phyloP scores from a whole-genome alignment of 352 stramenopile species.

The Globisporangium acanthophoron region DNA sequence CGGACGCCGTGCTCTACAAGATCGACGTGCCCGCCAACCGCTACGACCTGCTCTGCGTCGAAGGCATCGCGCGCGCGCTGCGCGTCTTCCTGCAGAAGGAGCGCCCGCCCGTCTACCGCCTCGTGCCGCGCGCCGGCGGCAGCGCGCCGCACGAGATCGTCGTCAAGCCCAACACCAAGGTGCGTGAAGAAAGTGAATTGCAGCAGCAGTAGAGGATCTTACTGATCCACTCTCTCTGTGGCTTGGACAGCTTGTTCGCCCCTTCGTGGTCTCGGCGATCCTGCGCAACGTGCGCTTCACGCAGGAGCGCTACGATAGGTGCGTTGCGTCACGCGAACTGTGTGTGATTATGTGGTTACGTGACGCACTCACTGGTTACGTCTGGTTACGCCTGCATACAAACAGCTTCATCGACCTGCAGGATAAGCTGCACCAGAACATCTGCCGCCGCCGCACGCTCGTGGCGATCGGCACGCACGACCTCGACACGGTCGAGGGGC shows the following conservation, averaged over 20 bases:
- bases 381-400: neutral
- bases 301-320: constrained; percentile 93
- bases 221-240: neutral
- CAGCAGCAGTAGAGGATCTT: neutral
- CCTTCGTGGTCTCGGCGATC: constrained; percentile 97
- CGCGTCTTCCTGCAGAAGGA: constrained; percentile 97
- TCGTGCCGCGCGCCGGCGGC: constrained; percentile 47
- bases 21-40: constrained; percentile 99
- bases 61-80: constrained; percentile 96
- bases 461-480: constrained; percentile 99
- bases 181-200: constrained; percentile 4
- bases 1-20: constrained; percentile 97
- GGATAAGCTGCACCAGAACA: constrained; percentile 99
- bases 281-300: constrained; percentile 96
- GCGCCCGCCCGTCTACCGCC: constrained; percentile 82
- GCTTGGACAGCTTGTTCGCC: constrained; percentile 80
- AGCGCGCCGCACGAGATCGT: constrained; percentile 72
- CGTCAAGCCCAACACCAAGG: constrained; percentile 84
- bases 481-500: constrained; percentile 93
- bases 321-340: neutral
- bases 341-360: neutral
- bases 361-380: neutral
- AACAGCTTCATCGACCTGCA: constrained; percentile 99
- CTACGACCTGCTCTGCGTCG: constrained; percentile 99
- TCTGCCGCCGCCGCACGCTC: constrained; percentile 98